Evolutionary conservation across 2,329 filamentous ascomycete genomes (phyloP), one percentile per base, ranked within the genome.

Genomic region (Alternaria angustiovoidea): DNA sequence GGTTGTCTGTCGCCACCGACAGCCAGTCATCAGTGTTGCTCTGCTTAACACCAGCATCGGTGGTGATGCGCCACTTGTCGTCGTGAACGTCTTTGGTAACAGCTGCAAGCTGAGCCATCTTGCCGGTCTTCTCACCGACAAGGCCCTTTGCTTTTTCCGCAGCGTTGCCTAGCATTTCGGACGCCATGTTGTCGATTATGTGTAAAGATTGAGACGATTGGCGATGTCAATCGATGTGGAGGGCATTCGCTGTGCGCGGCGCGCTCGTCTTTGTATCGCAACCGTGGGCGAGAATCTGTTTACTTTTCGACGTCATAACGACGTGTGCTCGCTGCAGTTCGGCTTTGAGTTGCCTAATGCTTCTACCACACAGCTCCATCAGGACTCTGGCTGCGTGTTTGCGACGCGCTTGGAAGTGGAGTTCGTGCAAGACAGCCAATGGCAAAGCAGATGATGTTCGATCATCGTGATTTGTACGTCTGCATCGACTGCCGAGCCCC

Each of bases 11-110:
- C 26, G 81, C 85, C 5, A 89, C 84, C 53, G 86, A 87, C 54
- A 96, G 81, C 92, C 91, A 95, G 74, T 93, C 85, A 71, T 96
- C 93, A 1, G 89, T 89, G 69, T 90, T 90, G 42, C 82, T 81
- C 70, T 93, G 85, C 78, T 89, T 92, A 28, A 90, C 87, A 22
- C 93, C 93, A 79, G 85, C 92, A 71, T 96, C 92, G 49, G 89
- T 90, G 0, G 92, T 94, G 66, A 93, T 87, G 39, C 86, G 83
- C 32, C 84, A 82, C 38, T 87, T 83, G 51, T 72, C 66, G 57
- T 85, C 78, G 44, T 85, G 80, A 2, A 87, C 83, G 72, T 92
- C 84, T 55, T 87, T 85, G 4, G 81, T 90, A 62, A 88, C 81
- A 41, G 79, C 78, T 26, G 82, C 76, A 48, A 94, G 81, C 69